Base-by-base conservation (phyloP, 139 green algal species). In the Closterium sp. region DNA sequence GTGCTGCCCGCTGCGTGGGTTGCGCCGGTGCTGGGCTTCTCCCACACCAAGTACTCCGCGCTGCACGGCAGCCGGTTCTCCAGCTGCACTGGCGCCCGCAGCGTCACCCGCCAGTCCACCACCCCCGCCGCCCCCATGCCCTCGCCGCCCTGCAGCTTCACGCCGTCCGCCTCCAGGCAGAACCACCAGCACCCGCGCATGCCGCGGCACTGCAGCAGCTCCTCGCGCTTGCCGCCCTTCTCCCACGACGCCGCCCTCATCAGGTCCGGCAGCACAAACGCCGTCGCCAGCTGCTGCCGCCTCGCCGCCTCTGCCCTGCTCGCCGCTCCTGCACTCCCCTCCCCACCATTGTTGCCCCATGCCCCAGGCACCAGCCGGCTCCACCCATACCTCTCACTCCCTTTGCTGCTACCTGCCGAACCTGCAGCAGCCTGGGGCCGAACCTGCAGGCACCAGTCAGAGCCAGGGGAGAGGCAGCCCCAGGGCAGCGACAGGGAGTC, bases 61-160 rank as follows among this genome's bases (percentile, higher is more conserved):
- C 87, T 17, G 13, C 98, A 92, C 27, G 97, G 97, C 86, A 99
- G 95, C 90, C 96, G 93, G 94, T 98, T 98, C 73, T 95, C 93
- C 1, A 99, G 88, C 2, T 95, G 89, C 73, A 99, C 92, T 2
- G 97, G 97, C 4, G 97, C 95, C 0, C 92, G 92, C 30, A 96
- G 95, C 19, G 95, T 92, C 5, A 98, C 88, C 9, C 93, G 92
- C 97, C 97, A 98, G 94, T 99, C 97, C 5, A 27, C 50, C 34
- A 70, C 50, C 29, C 28, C 70, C 4, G 11, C 30, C 1, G 34
- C 34, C 34, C 34, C 34, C 34, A 42, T 3, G 50, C 30, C 86
- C 6, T 27, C 32, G 28, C 86, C 28, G 29, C 70, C 86, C 28
- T 90, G 87, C 85, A 97, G 94, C 86, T 89, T 87, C 22, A 95